A percentile compares a stretch with the other conserved stretches of the same genome.
These are phyloP conservation scores for Pyrus communis DNA, from an alignment of 306 rosid species.

Conservation along the genomic window DNA sequence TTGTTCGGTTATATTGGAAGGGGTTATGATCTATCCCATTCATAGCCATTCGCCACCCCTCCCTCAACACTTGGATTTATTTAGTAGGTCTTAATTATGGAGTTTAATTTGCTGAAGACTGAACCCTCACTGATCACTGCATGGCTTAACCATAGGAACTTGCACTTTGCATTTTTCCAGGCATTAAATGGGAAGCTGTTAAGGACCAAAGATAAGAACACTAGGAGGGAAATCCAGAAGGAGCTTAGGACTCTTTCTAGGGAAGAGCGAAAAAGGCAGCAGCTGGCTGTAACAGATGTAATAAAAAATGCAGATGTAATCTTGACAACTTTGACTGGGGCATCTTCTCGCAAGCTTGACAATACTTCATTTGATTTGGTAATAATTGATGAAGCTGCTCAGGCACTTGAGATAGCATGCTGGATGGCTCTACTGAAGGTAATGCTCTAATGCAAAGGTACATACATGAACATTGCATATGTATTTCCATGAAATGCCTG, in stretches of 20 bases:
- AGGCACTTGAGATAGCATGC: constrained; percentile 97
- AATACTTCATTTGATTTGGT: constrained; percentile 84
- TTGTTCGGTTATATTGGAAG: neutral
- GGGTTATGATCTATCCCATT: neutral
- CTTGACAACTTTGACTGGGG: constrained; percentile 87
- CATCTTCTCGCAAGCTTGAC: constrained; percentile 64
- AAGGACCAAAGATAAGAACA: constrained; percentile 78
- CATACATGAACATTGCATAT: neutral
- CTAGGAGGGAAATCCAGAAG: constrained; percentile 82
- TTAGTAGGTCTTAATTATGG: neutral
- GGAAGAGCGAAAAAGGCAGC: constrained; percentile 97
- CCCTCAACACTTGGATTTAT: neutral
- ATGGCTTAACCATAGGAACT: neutral
- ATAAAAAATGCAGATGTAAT: constrained; percentile 82
- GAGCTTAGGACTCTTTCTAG: constrained; percentile 87
- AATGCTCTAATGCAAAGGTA: constrained; percentile 11
- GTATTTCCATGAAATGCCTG: constrained; percentile 4
- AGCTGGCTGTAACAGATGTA: constrained; percentile 88
- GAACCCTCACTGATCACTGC: neutral
- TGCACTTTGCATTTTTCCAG: constrained; percentile 31
- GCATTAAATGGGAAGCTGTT: constrained; percentile 86
- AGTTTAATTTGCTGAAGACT: neutral
- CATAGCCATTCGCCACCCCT: neutral
- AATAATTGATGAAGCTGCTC: constrained; percentile 97
- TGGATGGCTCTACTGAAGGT: constrained; percentile 94